A percentile compares a stretch with the other conserved stretches of the same genome.
Evolutionary conservation across 176 grass and related monocot genomes (phyloP).

Genomic region (Avena eriantha): DNA sequence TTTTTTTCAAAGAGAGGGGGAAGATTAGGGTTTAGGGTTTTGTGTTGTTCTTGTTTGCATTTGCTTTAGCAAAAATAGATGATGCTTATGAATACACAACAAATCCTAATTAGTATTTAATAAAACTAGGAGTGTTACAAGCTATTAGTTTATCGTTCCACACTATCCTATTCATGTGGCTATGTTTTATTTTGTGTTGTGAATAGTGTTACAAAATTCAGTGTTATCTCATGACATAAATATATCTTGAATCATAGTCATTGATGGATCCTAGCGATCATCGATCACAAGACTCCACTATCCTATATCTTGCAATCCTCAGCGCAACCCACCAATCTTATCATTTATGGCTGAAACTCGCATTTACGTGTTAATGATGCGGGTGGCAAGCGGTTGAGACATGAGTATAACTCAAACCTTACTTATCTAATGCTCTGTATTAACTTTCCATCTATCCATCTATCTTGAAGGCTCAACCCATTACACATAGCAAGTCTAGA

Average conservation of each 20-base stretch:
- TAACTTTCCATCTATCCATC: neutral
- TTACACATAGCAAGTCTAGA: neutral
- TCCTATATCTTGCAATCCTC: neutral
- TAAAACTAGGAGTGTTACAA: too few species aligned
- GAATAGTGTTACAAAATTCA: neutral
- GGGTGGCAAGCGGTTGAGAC: too few species aligned
- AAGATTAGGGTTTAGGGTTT: too few species aligned
- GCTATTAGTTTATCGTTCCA: neutral
- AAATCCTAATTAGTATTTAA: too few species aligned
- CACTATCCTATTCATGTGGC: neutral
- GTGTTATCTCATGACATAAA: neutral
- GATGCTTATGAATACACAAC: too few species aligned
- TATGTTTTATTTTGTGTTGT: neutral
- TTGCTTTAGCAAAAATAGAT: too few species aligned
- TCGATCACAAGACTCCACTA: neutral
- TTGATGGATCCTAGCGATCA: neutral
- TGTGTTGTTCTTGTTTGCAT: too few species aligned
- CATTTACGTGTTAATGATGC: neutral
- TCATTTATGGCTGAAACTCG: neutral
- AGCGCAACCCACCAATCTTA: neutral
- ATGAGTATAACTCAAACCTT: neutral
- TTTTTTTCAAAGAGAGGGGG: too few species aligned
- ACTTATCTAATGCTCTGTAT: neutral
- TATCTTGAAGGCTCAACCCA: neutral
- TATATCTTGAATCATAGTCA: neutral